phyloP scores from a whole-genome alignment of 1,139 yeast genomes.

The Lodderomyces metapsilosis region DNA sequence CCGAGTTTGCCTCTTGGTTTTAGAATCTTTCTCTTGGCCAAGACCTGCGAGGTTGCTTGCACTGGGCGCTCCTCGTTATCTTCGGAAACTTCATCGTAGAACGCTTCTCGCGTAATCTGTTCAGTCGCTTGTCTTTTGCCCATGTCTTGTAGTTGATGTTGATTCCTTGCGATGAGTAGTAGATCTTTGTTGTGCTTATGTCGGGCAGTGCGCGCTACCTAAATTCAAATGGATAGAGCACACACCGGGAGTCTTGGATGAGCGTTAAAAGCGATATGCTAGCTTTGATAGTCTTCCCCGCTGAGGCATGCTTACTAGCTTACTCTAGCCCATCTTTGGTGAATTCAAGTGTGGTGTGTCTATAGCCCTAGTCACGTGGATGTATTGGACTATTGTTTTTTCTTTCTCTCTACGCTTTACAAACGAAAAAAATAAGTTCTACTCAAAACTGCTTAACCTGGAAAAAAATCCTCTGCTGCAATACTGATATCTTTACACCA shows the following conservation, averaged over 20 bases:
- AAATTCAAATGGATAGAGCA: background rate
- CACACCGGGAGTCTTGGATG: no score
- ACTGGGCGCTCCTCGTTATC: conserved; percentile 39
- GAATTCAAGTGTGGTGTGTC: no score
- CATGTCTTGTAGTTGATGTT: conserved; percentile 28
- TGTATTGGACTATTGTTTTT: background rate
- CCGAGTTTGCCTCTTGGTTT: conserved; percentile 46
- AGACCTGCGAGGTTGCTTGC: conserved; percentile 57
- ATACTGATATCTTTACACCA: conserved; percentile 3
- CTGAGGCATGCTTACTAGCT: no score
- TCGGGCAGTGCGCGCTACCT: background rate
- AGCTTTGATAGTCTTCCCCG: no score
- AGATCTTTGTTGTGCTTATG: background rate
- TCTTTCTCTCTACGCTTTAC: background rate
- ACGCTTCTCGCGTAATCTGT: conserved; percentile 51
- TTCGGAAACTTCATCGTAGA: conserved; percentile 24
- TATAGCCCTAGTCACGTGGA: conserved; percentile 2
- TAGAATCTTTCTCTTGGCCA: conserved; percentile 68
- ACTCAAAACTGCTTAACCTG: background rate
- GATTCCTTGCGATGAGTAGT: background rate
- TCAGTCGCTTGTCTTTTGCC: conserved; percentile 67
- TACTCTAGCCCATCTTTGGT: no score
- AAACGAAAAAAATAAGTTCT: background rate
- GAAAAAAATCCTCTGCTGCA: background rate
- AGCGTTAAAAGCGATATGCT: no score